Conservation (phyloP, 1,284 basidiomycete genomes). For the Pyrrhoderma noxium region DNA sequence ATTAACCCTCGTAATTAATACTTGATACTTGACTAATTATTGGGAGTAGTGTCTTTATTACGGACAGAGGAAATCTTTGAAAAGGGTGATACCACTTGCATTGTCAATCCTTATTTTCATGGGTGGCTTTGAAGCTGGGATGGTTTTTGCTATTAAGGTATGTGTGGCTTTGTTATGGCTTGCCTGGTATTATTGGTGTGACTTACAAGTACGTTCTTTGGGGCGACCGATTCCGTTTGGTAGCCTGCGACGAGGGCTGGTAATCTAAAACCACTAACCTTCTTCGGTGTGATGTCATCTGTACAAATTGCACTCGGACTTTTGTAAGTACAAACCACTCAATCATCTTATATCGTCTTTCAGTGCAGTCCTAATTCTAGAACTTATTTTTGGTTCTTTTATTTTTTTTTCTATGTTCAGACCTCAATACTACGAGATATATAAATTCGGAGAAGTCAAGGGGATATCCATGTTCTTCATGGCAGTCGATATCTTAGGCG, state of each 20-base stretch:
- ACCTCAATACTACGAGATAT: slow-evolving; percentile 60
- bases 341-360: not conserved
- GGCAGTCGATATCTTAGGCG: slow-evolving; percentile 63
- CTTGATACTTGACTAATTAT: not conserved
- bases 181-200: no score
- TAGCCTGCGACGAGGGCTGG: slow-evolving; percentile 40
- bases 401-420: slow-evolving; percentile 20
- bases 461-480: slow-evolving; percentile 72
- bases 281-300: slow-evolving; percentile 62
- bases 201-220: no score
- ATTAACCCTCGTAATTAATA: not conserved
- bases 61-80: slow-evolving; percentile 32
- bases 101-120: slow-evolving; percentile 35
- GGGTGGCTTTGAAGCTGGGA: slow-evolving; percentile 52
- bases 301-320: slow-evolving; percentile 56
- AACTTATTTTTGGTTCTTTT: not conserved
- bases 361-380: no score
- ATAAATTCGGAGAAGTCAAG: slow-evolving; percentile 58
- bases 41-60: slow-evolving; percentile 60
- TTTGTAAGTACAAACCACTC: slow-evolving; percentile 32
- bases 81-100: slow-evolving; percentile 27
- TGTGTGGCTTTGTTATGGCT: slow-evolving; percentile 20
- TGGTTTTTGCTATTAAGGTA: slow-evolving; percentile 52
- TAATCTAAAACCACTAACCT: slow-evolving; percentile 39
- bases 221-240: no score